phyloP scores from a whole-genome alignment of 1,284 basidiomycete species.

The Trichosporon sp. region DNA sequence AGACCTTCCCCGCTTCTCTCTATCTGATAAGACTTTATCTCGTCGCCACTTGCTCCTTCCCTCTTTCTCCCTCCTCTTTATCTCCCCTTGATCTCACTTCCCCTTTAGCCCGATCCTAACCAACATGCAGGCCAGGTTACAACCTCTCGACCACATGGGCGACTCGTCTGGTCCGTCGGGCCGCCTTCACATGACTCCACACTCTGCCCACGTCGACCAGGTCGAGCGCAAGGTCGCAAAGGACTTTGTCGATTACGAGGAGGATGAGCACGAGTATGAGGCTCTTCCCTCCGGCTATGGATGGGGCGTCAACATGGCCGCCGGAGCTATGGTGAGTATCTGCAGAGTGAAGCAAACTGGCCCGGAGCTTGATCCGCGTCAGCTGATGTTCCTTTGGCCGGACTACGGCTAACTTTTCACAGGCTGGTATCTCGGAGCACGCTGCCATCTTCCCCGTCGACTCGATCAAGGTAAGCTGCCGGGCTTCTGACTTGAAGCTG shows the following conservation, averaged over 20 bases:
- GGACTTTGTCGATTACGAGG: conserved; percentile 18
- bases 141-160: conserved; percentile 1
- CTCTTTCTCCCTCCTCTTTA: background rate
- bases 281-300: conserved; percentile 45
- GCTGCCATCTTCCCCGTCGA: conserved; percentile 98
- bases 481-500: background rate
- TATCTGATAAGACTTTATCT: conserved; percentile 1
- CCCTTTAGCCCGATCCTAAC: background rate
- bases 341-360: background rate
- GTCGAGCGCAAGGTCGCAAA: conserved; percentile 11
- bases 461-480: conserved; percentile 78
- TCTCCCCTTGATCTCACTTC: background rate
- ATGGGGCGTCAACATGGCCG: conserved; percentile 82
- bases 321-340: conserved; percentile 78
- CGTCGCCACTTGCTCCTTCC: background rate
- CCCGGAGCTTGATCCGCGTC: background rate
- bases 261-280: conserved; percentile 49
- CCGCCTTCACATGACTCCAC: conserved; percentile 24
- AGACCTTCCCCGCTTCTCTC: background rate
- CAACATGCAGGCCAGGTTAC: conserved; percentile 5
- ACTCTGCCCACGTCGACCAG: conserved; percentile 21
- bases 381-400: background rate
- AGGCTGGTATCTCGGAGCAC: conserved; percentile 99
- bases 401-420: conserved; percentile 13
- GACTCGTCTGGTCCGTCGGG: conserved; percentile 2